These are phyloP conservation scores for Yamadazyma diddensiae DNA, from an alignment of 1,139 yeast genomes.

Conservation along the genomic window DNA sequence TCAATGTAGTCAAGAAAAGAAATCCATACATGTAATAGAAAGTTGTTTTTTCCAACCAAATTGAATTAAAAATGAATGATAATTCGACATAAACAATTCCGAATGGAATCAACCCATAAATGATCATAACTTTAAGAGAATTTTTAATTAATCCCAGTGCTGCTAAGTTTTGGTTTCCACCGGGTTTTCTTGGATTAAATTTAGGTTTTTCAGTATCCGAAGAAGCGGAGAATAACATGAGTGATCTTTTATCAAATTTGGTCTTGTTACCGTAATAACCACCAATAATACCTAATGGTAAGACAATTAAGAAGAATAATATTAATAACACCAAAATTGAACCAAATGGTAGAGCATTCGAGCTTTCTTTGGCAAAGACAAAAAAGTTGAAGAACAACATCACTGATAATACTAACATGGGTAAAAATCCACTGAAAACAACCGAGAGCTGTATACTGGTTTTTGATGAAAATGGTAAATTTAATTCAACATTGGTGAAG, in stretches of 20 bases:
- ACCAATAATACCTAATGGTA: slow-evolving; percentile 75
- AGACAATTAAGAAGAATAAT: slow-evolving; percentile 60
- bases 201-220: slow-evolving; percentile 3
- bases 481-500: slow-evolving; percentile 39
- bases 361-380: slow-evolving; percentile 75
- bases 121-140: slow-evolving; percentile 16
- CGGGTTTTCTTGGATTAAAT: background rate
- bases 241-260: slow-evolving; percentile 20
- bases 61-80: slow-evolving; percentile 67
- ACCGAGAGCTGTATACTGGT: slow-evolving; percentile 34
- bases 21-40: slow-evolving; percentile 82
- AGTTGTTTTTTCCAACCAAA: slow-evolving; percentile 79
- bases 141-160: slow-evolving; percentile 17
- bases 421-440: slow-evolving; percentile 59
- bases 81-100: slow-evolving; percentile 80
- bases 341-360: slow-evolving; percentile 75
- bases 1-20: slow-evolving; percentile 56
- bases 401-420: slow-evolving; percentile 52
- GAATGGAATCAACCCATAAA: slow-evolving; percentile 74
- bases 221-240: slow-evolving; percentile 9
- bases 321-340: slow-evolving; percentile 58
- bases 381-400: slow-evolving; percentile 61
- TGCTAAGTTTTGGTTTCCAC: background rate
- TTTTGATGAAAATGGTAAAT: slow-evolving; percentile 20
- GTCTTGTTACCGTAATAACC: slow-evolving; percentile 55